Evolutionary conservation across 1,139 yeast genomes (phyloP), one percentile per base, ranked within the genome.

Genomic region (Meyerozyma elateridarum): DNA sequence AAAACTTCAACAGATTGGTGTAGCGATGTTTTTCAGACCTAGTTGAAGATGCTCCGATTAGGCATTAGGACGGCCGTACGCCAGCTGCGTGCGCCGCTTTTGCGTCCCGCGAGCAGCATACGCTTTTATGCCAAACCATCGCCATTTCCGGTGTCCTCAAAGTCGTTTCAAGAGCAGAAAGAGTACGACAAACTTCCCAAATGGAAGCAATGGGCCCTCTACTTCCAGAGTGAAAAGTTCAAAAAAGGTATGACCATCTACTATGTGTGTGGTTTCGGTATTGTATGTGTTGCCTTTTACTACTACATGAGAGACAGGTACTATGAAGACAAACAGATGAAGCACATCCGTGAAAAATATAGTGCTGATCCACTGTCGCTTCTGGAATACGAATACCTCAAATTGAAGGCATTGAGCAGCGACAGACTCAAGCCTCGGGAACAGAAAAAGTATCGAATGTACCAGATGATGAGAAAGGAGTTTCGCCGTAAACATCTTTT

Each of bases 251-350:
- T 66, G 64, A 64, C 71, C 4, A 49, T 56, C 16, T 77, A 70
- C 49, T 76, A 81, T 44, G 50, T 82, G 22, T 76, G 73, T 18
- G 71, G 76, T 2, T 81, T 83, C 48, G 61, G 66, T 1, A 61
- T 71, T 13, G 70, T 80, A 43, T 54, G 76, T 24, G 64, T 72
- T 15, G 75, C 80, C 34, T 84, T 85, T 36, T 71, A 76, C 40
- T 73, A 70, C 47, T 79, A 79, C 51, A 78, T 83, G 76, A 64
- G 79, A 44, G 85, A 81, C 45, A 56, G 81, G 30, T 82, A 73
- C 51, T 61, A 69, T 33, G 79, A 78, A 51, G 93, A 83, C 41
- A 66, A 73, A 36, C 88, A 80, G 47, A 61, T 79, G 38, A 54
- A 64, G 21, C 61, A 63, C 31, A 64, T 70, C 29, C 56, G 69